Evolutionary conservation across 1,284 basidiomycete species (phyloP), one percentile per base, ranked within the genome.

Genomic region (Afroboletus lepidellus): DNA sequence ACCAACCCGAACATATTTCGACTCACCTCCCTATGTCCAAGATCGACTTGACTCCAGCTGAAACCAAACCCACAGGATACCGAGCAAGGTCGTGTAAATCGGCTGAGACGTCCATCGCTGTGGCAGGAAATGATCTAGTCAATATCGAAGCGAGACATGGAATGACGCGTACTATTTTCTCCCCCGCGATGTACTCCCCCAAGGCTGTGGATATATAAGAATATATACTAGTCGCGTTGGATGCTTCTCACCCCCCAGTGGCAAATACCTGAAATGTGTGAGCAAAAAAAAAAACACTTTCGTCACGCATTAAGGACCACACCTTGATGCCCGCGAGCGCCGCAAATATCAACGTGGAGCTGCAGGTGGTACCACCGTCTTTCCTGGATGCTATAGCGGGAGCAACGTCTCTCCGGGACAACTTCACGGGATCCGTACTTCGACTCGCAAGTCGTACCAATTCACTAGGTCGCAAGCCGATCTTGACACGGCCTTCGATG

Each of bases 141-240:
- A 23, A 25, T 23, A 29, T 20, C 2, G 33, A 32, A 29, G 36
- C 29, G 34, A 44, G 33, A 29, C 4, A 6, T 15, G 29, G 34
- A 32, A 44, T 25, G 27, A 43, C 34, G 74, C 84, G 60, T 64
- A 94, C 94, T 87, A 30, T 75, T 81, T 70, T 97, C 88, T 48
- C 87, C 97, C 13, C 93, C 93, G 6, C 96, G 86, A 71, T 99
- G 97, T 1, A 98, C 97, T 46, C 96, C 93, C 5, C 93, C 93
- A 25, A 92, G 74, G 18, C 89, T 90, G 27, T 29, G 39, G 46
- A 45, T 41, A 7, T 15, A 29, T 67, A 44, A 68, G 59, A n/a
- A 12, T 32, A 25, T 7, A n/a, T 24, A 32, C 38, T 20, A 37
- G 21, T 32, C 25, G 11, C 12, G 13, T 39, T 25, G 39, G 24